Conservation (phyloP, 2,329 filamentous ascomycete genomes). For the Cadophora sp. region DNA sequence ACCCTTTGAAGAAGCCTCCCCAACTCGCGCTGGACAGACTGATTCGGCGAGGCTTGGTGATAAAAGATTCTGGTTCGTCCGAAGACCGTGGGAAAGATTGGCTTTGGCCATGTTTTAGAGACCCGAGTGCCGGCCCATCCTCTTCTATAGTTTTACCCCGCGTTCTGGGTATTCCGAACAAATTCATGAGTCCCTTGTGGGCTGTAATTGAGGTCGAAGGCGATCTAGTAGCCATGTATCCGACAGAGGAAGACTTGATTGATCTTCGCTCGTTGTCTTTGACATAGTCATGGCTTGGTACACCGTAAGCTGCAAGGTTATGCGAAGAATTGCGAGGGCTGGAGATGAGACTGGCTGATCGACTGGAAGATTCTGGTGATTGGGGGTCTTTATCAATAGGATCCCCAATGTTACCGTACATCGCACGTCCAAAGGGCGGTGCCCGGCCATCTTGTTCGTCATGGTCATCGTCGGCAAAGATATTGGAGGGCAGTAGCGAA, state of each 20-base stretch:
- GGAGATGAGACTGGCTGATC: slow-evolving; percentile 62
- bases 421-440: slow-evolving; percentile 39
- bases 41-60: slow-evolving; percentile 59
- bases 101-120: slow-evolving; percentile 74
- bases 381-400: slow-evolving; percentile 56
- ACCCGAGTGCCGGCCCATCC: slow-evolving; percentile 70
- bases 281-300: slow-evolving; percentile 37
- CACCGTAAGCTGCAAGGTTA: slow-evolving; percentile 60
- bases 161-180: slow-evolving; percentile 64
- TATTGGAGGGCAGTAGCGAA: slow-evolving; percentile 72
- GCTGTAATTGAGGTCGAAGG: slow-evolving; percentile 51
- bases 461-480: slow-evolving; percentile 67
- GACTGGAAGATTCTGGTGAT: slow-evolving; percentile 66
- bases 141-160: slow-evolving; percentile 66
- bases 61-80: slow-evolving; percentile 61
- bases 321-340: slow-evolving; percentile 68
- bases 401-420: slow-evolving; percentile 48
- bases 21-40: slow-evolving; percentile 62
- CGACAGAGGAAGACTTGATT: slow-evolving; percentile 39
- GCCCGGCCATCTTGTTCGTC: slow-evolving; percentile 46
- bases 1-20: slow-evolving; percentile 50
- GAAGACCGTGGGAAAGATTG: slow-evolving; percentile 74
- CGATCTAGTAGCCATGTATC: slow-evolving; percentile 43
- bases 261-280: slow-evolving; percentile 40
- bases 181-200: slow-evolving; percentile 53